These are phyloP conservation scores for Candida jianshihensis DNA, from an alignment of 805 yeast species.

Conservation along the genomic window DNA sequence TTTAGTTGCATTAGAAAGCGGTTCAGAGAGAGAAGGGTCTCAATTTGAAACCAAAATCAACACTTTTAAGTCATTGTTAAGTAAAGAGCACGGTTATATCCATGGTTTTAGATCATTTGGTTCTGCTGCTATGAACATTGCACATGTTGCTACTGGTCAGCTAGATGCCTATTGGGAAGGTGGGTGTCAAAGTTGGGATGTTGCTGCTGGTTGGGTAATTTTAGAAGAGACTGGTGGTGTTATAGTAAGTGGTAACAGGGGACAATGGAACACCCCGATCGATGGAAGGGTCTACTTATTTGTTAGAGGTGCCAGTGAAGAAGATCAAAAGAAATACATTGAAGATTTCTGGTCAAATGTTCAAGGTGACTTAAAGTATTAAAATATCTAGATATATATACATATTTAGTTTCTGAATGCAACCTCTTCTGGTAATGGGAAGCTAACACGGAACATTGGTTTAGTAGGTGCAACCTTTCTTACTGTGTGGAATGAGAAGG, in stretches of 20 bases:
- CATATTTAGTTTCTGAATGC: conserved; percentile 44
- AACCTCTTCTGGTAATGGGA: conserved; percentile 60
- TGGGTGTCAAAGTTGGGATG: conserved; percentile 67
- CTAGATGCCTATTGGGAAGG: conserved; percentile 65
- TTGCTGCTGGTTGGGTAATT: conserved; percentile 62
- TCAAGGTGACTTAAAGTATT: conserved; percentile 38
- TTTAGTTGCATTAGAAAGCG: conserved; percentile 54
- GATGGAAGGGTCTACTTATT: conserved; percentile 50
- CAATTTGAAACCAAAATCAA: conserved; percentile 43
- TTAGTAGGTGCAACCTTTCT: conserved; percentile 95
- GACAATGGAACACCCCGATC: conserved; percentile 40
- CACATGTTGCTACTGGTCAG: conserved; percentile 51
- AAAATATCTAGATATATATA: not conserved
- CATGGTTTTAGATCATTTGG: conserved; percentile 60
- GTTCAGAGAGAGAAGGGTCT: conserved; percentile 47
- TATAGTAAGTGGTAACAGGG: conserved; percentile 48
- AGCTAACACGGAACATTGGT: conserved; percentile 88
- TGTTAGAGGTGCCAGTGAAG: conserved; percentile 41
- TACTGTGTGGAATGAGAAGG: conserved; percentile 68
- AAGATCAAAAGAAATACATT: conserved; percentile 38
- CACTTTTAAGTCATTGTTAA: conserved; percentile 38
- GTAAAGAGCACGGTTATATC: conserved; percentile 46
- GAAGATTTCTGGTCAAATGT: conserved; percentile 45
- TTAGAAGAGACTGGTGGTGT: conserved; percentile 52
- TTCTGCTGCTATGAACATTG: conserved; percentile 57